These are phyloP conservation scores for Solanum rostratum DNA, from an alignment of 257 asterid species.

Conservation along the genomic window DNA sequence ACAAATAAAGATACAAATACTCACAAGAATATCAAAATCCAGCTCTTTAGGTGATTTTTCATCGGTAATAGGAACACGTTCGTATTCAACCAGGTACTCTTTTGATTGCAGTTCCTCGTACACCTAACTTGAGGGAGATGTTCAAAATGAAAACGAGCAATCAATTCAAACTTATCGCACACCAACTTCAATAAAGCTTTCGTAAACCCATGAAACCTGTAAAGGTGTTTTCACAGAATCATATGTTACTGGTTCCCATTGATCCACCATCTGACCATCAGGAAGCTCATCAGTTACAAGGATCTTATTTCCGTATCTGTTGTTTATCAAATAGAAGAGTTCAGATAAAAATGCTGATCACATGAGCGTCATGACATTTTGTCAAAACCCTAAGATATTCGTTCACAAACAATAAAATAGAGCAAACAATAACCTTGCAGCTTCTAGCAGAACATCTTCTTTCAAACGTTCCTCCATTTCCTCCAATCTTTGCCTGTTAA, in stretches of 20 bases:
- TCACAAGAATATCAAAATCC: constrained; percentile 89
- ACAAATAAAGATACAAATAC: constrained; percentile 13
- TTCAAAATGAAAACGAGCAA: constrained; percentile 4
- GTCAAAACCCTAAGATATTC: background rate
- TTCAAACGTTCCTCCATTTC: constrained; percentile 97
- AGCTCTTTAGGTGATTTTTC: constrained; percentile 96
- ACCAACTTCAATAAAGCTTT: background rate
- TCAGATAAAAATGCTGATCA: constrained; percentile 4
- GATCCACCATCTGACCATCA: constrained; percentile 99
- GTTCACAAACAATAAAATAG: background rate
- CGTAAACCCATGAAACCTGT: constrained; percentile 35
- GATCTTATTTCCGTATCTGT: constrained; percentile 94
- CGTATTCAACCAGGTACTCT: constrained; percentile 83
- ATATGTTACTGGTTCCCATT: constrained; percentile 87
- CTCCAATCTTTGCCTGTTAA: constrained; percentile 92
- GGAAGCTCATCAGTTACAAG: constrained; percentile 98
- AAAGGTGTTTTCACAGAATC: constrained; percentile 89
- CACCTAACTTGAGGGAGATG: constrained; percentile 47
- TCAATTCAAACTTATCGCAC: background rate
- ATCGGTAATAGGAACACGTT: constrained; percentile 92
- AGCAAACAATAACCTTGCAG: constrained; percentile 48
- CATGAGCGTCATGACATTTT: background rate
- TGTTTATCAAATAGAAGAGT: constrained; percentile 13
- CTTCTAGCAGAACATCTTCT: constrained; percentile 81
- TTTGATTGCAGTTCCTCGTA: constrained; percentile 67